Evolutionary conservation across 495 filamentous ascomycete genomes (phyloP), one percentile per base, ranked within the genome.

Genomic region (Hypoxylon rickii): DNA sequence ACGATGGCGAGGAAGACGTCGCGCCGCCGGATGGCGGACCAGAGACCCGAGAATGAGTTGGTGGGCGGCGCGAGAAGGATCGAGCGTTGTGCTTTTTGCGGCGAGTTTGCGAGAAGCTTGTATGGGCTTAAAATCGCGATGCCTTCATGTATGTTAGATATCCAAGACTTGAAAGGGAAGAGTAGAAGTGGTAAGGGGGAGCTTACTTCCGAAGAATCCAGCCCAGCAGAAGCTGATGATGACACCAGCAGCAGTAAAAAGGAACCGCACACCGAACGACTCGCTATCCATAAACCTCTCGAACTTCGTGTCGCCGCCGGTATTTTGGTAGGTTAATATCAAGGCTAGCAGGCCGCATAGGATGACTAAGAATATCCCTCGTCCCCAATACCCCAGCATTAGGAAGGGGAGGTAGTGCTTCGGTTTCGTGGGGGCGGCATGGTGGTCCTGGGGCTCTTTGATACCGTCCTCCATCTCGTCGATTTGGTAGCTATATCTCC

Each of bases 231-330:
- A 64, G 20, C 72, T 71, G 12, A 79, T 69, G 12, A 72, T 36
- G 3, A 78, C 68, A 49, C 73, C 77, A 3, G 73, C 39, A 6
- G 58, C 44, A 1, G 77, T 73, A 38, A 79, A 76, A 31, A 80
- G 38, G 21, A 77, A 76, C n/a, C 66, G 56, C 18, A 73, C 73
- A 2, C 76, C 77, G 41, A 77, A 76, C 15, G 53, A 58, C 21
- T 73, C 65, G 32, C 71, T 70, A 49, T 69, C 70, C 68, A 80
- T 78, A 47, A 77, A 80, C 3, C 58, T 50, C 43, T 79, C 75
- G 31, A 79, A 80, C 17, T 65, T 40, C 0, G 70, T 70, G 34
- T 73, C 65, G 17, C 57, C 62, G 0, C 56, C 63, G 1, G 72
- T 72, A 10, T 59, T 65, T 49, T 73, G 67, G 55, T 79, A 80